Evolutionary conservation across 495 filamentous ascomycete genomes (phyloP).

Genomic region (Cladorrhinum samala): DNA sequence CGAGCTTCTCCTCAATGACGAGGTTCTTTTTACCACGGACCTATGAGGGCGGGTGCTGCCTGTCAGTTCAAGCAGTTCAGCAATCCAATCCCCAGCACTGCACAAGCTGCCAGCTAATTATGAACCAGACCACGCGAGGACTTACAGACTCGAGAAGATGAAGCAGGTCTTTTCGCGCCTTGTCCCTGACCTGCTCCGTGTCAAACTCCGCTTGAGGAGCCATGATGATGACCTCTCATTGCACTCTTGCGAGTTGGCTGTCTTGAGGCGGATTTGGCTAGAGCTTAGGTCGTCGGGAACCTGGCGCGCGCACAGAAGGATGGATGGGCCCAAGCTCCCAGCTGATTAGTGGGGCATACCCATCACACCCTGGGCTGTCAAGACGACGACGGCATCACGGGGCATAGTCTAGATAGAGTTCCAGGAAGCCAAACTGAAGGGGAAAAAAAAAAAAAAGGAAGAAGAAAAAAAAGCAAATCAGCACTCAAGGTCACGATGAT

Average conservation of each 20-base stretch:
- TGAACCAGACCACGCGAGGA: no score
- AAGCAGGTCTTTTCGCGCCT: constrained; percentile 77
- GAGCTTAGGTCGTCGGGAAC: no score
- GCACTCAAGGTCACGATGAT: no score
- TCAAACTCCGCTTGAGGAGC: constrained; percentile 69
- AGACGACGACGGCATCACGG: no score
- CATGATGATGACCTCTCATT: constrained; percentile 49
- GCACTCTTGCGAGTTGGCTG: constrained; percentile 22
- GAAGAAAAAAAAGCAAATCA: no score
- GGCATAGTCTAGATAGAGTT: no score
- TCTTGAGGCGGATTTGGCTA: no score
- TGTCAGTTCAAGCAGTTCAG: constrained; percentile 27
- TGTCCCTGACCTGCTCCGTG: constrained; percentile 73
- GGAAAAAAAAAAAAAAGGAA: no score
- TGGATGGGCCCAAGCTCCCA: constrained; percentile 12
- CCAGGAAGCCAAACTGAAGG: no score
- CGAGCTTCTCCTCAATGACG: constrained; percentile 83
- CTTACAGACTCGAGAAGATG: constrained; percentile 87
- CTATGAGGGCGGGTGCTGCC: constrained; percentile 41
- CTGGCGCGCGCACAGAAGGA: no score
- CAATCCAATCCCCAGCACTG: constrained; percentile 6
- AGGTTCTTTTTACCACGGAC: constrained; percentile 98
- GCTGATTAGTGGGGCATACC: background rate
- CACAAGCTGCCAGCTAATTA: constrained; percentile 4
- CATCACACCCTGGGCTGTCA: background rate